Evolutionary conservation across 2,329 filamentous ascomycete genomes (phyloP).

Genomic region (Aspergillus fischeri): DNA sequence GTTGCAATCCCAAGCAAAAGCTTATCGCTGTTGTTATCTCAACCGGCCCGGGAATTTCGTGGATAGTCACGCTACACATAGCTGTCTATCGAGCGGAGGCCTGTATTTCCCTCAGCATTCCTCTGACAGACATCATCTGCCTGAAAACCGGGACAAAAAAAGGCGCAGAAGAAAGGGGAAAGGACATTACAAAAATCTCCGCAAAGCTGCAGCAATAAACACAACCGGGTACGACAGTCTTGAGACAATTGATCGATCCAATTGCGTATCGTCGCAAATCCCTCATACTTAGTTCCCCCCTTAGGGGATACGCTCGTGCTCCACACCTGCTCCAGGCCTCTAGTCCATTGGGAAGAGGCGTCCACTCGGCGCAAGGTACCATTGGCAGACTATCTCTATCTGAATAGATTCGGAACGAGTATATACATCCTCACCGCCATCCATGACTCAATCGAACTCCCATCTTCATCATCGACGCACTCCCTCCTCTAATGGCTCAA

Average conservation of each 20-base stretch:
- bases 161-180: neutral
- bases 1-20: constrained; percentile 9
- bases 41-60: constrained; percentile 8
- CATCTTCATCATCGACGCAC: constrained; percentile 28
- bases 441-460: constrained; percentile 32
- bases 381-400: constrained; percentile 13
- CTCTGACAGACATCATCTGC: neutral
- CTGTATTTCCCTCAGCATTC: neutral
- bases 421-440: constrained; percentile 34
- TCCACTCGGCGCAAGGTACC: constrained; percentile 17
- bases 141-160: neutral
- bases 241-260: constrained; percentile 17
- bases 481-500: constrained; percentile 29
- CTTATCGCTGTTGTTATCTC: constrained; percentile 17
- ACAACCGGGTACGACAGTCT: constrained; percentile 5
- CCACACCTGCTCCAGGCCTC: constrained; percentile 16
- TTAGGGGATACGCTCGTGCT: constrained; percentile 22
- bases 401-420: constrained; percentile 10
- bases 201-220: constrained; percentile 3
- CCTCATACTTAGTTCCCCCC: constrained; percentile 24
- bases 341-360: neutral
- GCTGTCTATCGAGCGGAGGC: neutral
- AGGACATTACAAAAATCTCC: neutral
- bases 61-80: constrained; percentile 10
- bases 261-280: constrained; percentile 20